These are phyloP conservation scores for Prunus dulcis DNA, from an alignment of 306 rosid species.

Conservation along the genomic window DNA sequence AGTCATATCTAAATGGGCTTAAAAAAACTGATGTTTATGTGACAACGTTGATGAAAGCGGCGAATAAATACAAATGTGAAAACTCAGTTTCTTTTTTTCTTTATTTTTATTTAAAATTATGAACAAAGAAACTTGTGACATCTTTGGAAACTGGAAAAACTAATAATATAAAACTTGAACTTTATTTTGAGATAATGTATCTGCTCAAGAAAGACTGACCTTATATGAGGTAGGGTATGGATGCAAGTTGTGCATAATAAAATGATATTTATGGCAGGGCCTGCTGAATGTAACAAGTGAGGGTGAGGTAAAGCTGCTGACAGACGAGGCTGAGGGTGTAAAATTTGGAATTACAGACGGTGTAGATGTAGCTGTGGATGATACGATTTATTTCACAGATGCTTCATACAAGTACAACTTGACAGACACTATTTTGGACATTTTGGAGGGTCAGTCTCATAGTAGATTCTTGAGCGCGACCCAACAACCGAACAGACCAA, in stretches of 20 bases:
- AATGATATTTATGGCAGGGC: constrained; percentile 36
- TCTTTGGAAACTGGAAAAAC: too few relatives aligned
- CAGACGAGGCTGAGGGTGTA: constrained; percentile 36
- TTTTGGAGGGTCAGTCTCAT: constrained; percentile 50
- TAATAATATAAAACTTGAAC: too few relatives aligned
- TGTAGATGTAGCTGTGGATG: constrained; percentile 55
- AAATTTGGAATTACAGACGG: constrained; percentile 47
- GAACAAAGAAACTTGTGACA: too few relatives aligned
- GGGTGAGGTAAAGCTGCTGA: constrained; percentile 43
- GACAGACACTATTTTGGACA: constrained; percentile 20
- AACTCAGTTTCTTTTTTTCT: too few relatives aligned
- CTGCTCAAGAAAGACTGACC: too few relatives aligned
- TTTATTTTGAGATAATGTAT: too few relatives aligned
- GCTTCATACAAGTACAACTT: constrained; percentile 51
- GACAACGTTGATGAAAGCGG: too few relatives aligned
- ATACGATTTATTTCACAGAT: constrained; percentile 57
- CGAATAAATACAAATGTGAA: too few relatives aligned
- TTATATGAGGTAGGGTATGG: too few relatives aligned
- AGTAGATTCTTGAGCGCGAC: constrained; percentile 59
- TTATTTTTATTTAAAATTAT: too few relatives aligned
- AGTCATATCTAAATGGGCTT: too few relatives aligned
- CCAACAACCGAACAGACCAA: constrained; percentile 48
- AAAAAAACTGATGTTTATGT: too few relatives aligned
- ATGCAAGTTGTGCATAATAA: background rate
- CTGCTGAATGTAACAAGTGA: constrained; percentile 40